These are phyloP conservation scores for Coccomyxa sp. DNA, from an alignment of 139 green algal species.

Conservation along the genomic window DNA sequence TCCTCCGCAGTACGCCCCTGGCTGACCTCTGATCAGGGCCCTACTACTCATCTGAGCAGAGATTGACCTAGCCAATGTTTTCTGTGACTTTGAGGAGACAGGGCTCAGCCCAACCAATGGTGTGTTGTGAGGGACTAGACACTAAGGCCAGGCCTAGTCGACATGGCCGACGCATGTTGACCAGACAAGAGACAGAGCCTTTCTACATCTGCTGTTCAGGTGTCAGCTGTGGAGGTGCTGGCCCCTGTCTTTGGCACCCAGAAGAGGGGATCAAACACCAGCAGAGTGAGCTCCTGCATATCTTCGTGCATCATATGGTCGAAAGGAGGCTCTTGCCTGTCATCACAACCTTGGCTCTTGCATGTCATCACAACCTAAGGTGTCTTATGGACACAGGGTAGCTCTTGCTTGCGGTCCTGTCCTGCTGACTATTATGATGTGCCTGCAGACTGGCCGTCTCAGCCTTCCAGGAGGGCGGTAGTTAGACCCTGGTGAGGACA, in stretches of 20 bases:
- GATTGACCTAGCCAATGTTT: not conserved
- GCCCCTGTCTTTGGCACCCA: conserved; percentile 13
- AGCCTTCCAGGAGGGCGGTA: not conserved
- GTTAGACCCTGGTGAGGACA: not conserved
- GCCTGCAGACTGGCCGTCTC: not conserved
- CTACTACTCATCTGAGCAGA: not conserved
- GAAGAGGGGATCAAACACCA: not conserved
- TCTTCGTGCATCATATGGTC: too few species aligned
- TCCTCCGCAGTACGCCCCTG: conserved; percentile 9
- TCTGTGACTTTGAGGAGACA: not conserved
- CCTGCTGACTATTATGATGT: not conserved
- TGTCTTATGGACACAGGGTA: not conserved
- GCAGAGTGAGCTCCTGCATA: not conserved
- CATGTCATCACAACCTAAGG: not conserved
- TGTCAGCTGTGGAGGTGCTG: conserved; percentile 43
- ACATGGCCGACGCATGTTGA: not conserved
- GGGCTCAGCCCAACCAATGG: not conserved
- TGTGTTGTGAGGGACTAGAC: not conserved
- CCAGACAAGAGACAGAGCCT: not conserved
- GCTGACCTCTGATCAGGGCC: not conserved
- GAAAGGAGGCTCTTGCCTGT: too few species aligned
- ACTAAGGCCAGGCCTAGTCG: not conserved
- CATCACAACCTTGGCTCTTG: not conserved
- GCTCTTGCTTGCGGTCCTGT: not conserved
- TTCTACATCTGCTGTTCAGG: not conserved